Evolutionary conservation across 2,329 filamentous ascomycete species (phyloP).

Genomic region (Stagonosporopsis tanaceti): DNA sequence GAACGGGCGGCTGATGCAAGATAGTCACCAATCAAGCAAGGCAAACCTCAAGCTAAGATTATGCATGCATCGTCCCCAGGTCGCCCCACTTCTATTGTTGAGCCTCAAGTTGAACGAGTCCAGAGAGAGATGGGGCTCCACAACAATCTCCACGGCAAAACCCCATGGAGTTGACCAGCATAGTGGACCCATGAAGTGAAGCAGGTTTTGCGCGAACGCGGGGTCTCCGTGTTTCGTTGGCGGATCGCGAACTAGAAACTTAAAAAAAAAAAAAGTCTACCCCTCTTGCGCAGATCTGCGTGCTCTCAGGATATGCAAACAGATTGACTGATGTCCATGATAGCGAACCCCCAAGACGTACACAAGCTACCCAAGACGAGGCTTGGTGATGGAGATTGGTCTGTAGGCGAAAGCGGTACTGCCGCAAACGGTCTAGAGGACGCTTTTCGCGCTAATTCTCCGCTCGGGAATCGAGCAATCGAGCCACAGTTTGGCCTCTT

Average conservation of each 20-base stretch:
- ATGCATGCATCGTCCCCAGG: conserved; percentile 18
- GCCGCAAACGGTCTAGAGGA: conserved; percentile 10
- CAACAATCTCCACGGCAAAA: conserved; percentile 32
- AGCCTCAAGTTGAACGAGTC: conserved; percentile 35
- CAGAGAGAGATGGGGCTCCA: conserved; percentile 25
- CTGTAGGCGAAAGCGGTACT: conserved; percentile 6
- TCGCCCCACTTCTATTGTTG: conserved; percentile 33
- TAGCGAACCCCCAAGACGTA: conserved; percentile 11
- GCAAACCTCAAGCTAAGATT: background rate
- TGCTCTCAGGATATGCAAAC: conserved; percentile 3
- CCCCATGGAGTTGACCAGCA: conserved; percentile 36
- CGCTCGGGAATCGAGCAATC: conserved; percentile 1
- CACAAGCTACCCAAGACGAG: conserved; percentile 15
- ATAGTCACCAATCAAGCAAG: conserved; percentile 25
- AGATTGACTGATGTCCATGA: conserved; percentile 10
- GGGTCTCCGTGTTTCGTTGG: conserved; percentile 14
- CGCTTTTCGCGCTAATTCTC: conserved; percentile 9
- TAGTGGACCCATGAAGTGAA: conserved; percentile 11
- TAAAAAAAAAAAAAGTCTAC: background rate
- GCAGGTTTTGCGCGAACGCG: conserved; percentile 15
- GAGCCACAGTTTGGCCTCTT: conserved; percentile 4
- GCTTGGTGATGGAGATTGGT: conserved; percentile 14
- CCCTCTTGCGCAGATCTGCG: conserved; percentile 10
- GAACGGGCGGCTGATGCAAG: conserved; percentile 14
- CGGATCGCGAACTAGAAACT: background rate